Evolutionary conservation across 208 protist species (phyloP), one percentile per base, ranked within the genome.

Genomic region (Crithidia acanthocephali): DNA sequence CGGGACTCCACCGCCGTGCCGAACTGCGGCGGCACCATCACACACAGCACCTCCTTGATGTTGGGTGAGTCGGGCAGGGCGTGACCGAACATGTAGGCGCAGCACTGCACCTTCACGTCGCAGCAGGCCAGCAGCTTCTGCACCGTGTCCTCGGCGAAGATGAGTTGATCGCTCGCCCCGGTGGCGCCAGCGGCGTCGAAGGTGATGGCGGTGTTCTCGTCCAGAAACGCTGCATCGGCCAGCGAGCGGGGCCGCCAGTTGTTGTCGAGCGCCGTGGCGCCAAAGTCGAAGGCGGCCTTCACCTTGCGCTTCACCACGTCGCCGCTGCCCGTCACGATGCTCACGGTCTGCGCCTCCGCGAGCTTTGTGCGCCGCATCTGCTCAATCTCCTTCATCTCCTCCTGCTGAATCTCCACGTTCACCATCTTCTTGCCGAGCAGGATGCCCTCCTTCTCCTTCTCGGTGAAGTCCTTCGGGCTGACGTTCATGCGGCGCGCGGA

Each of bases 381-480:
- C 80, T 99, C 98, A 73, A 99, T 98, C 68, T 99, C 98, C 52
- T 98, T 99, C 55, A 99, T 98, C 90, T 99, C 92, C 85, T 99
- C 98, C 61, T 99, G 87, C 87, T 99, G 98, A 76, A 99, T 90
- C 53, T 98, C 98, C 33, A 98, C 95, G 40, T 99, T 98, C 18
- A 96, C 90, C 81, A 99, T 99, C 73, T 99, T 95, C 91, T 99
- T 99, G 62, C 99, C 99, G 9, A 99, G 87, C 77, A 99, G 98
- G 83, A 99, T 99, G 82, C 99, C 99, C 71, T 99, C 86, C 81
- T 99, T 99, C 81, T 99, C 99, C 48, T 96, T 98, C 85, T 99
- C 98, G 7, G 99, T 99, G 30, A 99, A 97, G 47, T 98, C 95
- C 8, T 97, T 95, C 20, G 99, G 97, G 79, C 99, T 99, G 18